Evolutionary conservation across 192 early-diverging fungal species (phyloP).

Genomic region (Powellomyces hirtus): DNA sequence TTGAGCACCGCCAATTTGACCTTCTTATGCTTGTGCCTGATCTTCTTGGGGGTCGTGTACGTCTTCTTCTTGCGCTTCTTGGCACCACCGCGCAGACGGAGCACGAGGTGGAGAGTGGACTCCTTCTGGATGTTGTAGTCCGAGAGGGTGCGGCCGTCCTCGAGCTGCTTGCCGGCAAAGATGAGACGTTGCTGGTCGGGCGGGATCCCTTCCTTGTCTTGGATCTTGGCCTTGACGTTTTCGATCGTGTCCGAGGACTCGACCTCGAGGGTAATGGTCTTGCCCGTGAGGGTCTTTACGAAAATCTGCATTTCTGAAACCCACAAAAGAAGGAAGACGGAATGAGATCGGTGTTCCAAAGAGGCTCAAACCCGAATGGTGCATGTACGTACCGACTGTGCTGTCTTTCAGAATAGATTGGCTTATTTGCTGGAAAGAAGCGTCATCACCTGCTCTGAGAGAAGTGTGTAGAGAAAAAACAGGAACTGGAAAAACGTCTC

Average conservation of each 20-base stretch:
- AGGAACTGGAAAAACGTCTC: too few relatives aligned
- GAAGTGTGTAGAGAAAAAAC: too few relatives aligned
- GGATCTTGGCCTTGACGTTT: slow-evolving; percentile 65
- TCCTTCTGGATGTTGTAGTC: slow-evolving; percentile 67
- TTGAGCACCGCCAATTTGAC: slow-evolving; percentile 97
- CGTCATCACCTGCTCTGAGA: background rate
- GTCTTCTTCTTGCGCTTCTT: slow-evolving; percentile 99
- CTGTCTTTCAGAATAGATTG: background rate
- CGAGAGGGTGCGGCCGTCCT: slow-evolving; percentile 63
- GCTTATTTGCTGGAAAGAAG: background rate
- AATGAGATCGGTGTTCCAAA: too few relatives aligned
- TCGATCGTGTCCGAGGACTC: slow-evolving; percentile 71
- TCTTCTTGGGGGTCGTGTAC: slow-evolving; percentile 99
- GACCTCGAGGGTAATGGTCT: slow-evolving; percentile 76
- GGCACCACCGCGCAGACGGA: slow-evolving; percentile 55
- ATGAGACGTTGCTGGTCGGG: slow-evolving; percentile 78
- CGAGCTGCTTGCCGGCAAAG: slow-evolving; percentile 78
- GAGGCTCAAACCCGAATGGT: too few relatives aligned
- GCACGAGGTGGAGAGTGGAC: slow-evolving; percentile 70
- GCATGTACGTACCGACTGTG: background rate
- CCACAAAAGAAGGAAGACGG: too few relatives aligned
- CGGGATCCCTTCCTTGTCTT: slow-evolving; percentile 62
- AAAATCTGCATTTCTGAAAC: slow-evolving; percentile 75
- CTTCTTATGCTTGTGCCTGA: slow-evolving; percentile 98
- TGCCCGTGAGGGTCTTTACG: slow-evolving; percentile 88